Conservation (phyloP, 2,329 filamentous ascomycete species). For the Metarhizium robertsii region DNA sequence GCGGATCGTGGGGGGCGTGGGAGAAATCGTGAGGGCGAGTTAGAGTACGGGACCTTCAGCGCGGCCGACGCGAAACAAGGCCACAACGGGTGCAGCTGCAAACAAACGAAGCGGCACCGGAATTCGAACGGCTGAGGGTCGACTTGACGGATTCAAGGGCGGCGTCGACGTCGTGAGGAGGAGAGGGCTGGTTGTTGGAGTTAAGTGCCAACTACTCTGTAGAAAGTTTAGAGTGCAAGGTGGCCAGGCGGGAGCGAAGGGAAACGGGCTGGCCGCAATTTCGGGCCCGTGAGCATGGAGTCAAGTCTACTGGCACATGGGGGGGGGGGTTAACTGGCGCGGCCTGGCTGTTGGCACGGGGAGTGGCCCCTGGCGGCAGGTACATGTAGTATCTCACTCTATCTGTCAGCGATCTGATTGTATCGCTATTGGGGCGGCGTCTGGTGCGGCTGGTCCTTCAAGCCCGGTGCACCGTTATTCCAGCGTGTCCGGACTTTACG, state of each 20-base stretch:
- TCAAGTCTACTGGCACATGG: background rate
- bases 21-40: background rate
- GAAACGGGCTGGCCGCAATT: background rate
- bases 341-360: too few species aligned
- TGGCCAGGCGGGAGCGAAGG: background rate
- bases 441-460: too few species aligned
- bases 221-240: background rate
- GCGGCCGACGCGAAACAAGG: conserved; percentile 5
- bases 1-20: conserved; percentile 7
- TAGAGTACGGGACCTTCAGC: background rate
- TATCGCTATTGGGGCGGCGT: too few species aligned
- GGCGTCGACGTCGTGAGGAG: background rate
- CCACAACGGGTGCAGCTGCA: background rate
- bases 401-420: background rate
- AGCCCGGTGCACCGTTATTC: too few species aligned
- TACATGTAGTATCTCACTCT: too few species aligned
- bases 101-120: background rate
- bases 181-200: background rate
- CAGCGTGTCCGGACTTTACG: background rate
- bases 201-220: background rate
- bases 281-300: background rate
- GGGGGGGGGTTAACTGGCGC: background rate
- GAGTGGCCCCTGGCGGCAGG: too few species aligned
- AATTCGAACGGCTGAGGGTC: background rate
- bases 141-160: background rate